A percentile compares a stretch with the other conserved stretches of the same genome.
phyloP scores from a whole-genome alignment of 441 rosid species.

The Syzygium syzygioides region DNA sequence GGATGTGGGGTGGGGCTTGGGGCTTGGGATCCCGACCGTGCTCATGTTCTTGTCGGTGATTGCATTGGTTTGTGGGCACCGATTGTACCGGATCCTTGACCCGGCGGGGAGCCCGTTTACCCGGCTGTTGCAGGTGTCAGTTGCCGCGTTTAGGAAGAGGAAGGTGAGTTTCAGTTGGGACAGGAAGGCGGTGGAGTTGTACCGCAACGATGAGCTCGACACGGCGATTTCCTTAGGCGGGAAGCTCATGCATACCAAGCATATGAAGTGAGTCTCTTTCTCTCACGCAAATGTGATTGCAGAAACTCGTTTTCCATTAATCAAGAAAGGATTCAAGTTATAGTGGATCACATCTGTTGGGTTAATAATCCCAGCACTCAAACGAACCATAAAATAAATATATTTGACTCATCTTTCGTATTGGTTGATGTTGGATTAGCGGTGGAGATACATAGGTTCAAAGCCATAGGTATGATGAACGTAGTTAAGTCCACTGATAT shows the following conservation, averaged over 20 bases:
- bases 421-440: neutral
- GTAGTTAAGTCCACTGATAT: neutral
- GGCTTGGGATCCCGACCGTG: slow-evolving; percentile 76
- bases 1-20: slow-evolving; percentile 86
- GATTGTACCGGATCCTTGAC: slow-evolving; percentile 64
- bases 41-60: slow-evolving; percentile 74
- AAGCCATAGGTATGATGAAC: neutral
- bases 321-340: neutral
- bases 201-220: slow-evolving; percentile 67
- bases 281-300: neutral
- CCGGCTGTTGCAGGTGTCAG: slow-evolving; percentile 66
- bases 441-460: too few species aligned
- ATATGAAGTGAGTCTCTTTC: slow-evolving; percentile 42
- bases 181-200: slow-evolving; percentile 26
- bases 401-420: neutral
- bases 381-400: neutral
- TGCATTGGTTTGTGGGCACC: slow-evolving; percentile 48
- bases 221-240: slow-evolving; percentile 66
- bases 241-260: slow-evolving; percentile 52
- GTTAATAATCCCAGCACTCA: neutral
- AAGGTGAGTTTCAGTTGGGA: slow-evolving; percentile 41
- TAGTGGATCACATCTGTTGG: neutral
- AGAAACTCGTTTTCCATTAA: neutral
- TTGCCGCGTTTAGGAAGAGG: slow-evolving; percentile 71
- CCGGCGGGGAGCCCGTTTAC: slow-evolving; percentile 90